Base-by-base conservation (phyloP, 2,329 filamentous ascomycete species). In the Lasiodiplodia hormozganensis region DNA sequence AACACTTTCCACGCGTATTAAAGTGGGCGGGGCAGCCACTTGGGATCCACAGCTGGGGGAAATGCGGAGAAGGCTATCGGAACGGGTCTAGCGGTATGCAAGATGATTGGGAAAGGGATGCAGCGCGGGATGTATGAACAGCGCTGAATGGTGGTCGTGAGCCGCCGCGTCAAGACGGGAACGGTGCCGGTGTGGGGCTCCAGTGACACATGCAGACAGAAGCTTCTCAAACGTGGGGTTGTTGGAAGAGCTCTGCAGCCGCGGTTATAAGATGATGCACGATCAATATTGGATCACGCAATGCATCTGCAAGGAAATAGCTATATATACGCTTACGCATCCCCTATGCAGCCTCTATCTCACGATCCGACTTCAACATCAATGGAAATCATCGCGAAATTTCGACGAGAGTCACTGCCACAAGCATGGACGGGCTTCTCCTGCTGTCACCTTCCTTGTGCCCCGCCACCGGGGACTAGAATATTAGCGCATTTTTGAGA, bases 401-500 rank as follows among this genome's bases (percentile, higher is more conserved):
- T 10, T 34, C 31, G 8, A 34, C 8, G 0, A 8, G 1, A 1
- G 31, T 2, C 31, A 34, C 1, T 8, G 8, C 31, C 1, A 8
- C 8, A 10, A 34, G 31, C 31, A 34, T 34, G 31, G 31, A 8
- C 8, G 31, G 31, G 16, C 40, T 21, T 12, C 58, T 23, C 21
- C 47, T 21, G 40, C 47, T 21, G 40, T 53, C 34, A n/a, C 49
- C 47, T 64, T 47, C 60, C 60, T 38, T 36, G 47, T 52, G 49
- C 60, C 43, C 25, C 53, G 25, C 31, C 7, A 28, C 31, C 25
- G 60, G 52, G 18, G 3, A 43, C 62, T 65, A 65, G 62, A 21
- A 28, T 5, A 31, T 31, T 65, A 65, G 62, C 62, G 62, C 23
- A n/a, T n/a, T 28, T 23, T n/a, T 21, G 31, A 65, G 40, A 65